These are phyloP conservation scores for Moesziomyces sp. DNA, from an alignment of 1,284 basidiomycete genomes.

Conservation along the genomic window DNA sequence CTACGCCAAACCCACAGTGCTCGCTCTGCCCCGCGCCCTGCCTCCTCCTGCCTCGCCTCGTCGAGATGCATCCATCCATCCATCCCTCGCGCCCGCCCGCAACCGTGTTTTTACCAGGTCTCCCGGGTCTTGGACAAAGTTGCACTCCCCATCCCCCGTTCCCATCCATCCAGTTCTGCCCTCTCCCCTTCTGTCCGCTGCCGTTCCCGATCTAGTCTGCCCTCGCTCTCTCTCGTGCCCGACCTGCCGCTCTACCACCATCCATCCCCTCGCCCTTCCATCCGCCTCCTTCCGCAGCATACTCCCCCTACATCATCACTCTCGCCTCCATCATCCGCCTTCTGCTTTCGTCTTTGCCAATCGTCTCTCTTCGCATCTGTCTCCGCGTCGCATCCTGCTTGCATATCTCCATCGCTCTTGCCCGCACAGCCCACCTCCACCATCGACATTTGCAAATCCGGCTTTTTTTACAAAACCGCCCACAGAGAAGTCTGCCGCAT, in stretches of 20 bases:
- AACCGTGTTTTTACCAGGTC: background rate
- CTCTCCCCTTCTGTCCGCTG: background rate
- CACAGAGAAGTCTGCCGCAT: constrained; percentile 6
- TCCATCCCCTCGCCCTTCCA: constrained; percentile 1
- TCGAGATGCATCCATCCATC: too few species aligned
- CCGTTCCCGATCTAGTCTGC: constrained; percentile 19
- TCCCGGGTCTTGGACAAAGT: background rate
- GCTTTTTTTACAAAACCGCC: constrained; percentile 1
- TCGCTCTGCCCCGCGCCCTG: too few species aligned
- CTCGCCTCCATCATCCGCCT: background rate
- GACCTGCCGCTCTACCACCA: constrained; percentile 27
- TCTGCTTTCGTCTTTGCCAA: constrained; percentile 1
- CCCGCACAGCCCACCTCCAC: constrained; percentile 37
- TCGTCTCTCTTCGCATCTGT: constrained; percentile 7
- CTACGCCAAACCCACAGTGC: background rate
- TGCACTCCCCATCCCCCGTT: background rate
- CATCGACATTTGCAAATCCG: constrained; percentile 18
- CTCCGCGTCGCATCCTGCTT: constrained; percentile 11
- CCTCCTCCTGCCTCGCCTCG: too few species aligned
- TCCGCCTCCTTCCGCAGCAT: constrained; percentile 2
- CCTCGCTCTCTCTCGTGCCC: constrained; percentile 19
- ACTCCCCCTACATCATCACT: constrained; percentile 5
- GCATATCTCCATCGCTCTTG: constrained; percentile 13
- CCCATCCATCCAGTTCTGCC: constrained; percentile 1
- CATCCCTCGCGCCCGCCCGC: too few species aligned